Conservation (phyloP, 2,329 filamentous ascomycete genomes). For the Exophiala sp. region DNA sequence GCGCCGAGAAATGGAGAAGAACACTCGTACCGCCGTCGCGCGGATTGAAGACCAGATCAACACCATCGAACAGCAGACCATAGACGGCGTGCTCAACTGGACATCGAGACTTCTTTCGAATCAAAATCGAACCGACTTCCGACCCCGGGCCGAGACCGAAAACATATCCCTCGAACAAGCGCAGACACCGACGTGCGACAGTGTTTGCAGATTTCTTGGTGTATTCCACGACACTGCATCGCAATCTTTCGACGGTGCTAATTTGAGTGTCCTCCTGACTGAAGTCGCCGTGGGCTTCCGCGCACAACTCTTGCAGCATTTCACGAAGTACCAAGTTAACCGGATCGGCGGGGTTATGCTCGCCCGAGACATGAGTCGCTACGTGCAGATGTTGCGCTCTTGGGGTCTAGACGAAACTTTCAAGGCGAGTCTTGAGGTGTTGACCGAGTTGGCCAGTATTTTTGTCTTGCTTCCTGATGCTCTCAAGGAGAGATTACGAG, state of each 20-base stretch:
- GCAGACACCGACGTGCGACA: slow-evolving; percentile 79
- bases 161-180: slow-evolving; percentile 62
- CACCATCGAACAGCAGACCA: slow-evolving; percentile 63
- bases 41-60: slow-evolving; percentile 83
- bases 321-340: slow-evolving; percentile 90
- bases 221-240: slow-evolving; percentile 61
- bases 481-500: slow-evolving; percentile 59
- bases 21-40: slow-evolving; percentile 68
- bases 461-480: slow-evolving; percentile 90
- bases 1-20: slow-evolving; percentile 82
- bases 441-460: slow-evolving; percentile 89
- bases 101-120: slow-evolving; percentile 66
- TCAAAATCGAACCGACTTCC: slow-evolving; percentile 86
- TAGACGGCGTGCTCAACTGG: slow-evolving; percentile 74
- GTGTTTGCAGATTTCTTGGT: slow-evolving; percentile 75
- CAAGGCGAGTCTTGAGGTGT: slow-evolving; percentile 70
- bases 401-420: slow-evolving; percentile 74
- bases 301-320: slow-evolving; percentile 79
- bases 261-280: slow-evolving; percentile 75
- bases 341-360: slow-evolving; percentile 92
- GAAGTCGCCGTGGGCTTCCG: slow-evolving; percentile 80
- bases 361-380: slow-evolving; percentile 91
- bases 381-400: slow-evolving; percentile 77
- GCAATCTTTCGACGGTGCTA: slow-evolving; percentile 74
- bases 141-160: slow-evolving; percentile 74